phyloP scores from a whole-genome alignment of 768 basidiomycete species.

The Boletus barrowsii region DNA sequence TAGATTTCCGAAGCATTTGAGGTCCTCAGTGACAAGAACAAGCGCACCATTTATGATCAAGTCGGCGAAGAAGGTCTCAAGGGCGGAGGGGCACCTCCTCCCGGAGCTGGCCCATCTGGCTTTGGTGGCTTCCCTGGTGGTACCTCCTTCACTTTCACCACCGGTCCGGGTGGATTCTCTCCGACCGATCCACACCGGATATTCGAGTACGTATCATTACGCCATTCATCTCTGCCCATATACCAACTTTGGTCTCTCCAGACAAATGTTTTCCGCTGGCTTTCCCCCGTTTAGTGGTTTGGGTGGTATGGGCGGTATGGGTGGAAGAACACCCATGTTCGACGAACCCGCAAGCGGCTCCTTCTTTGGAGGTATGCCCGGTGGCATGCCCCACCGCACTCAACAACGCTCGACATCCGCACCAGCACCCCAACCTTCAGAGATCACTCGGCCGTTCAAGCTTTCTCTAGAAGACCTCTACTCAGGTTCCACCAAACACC shows the following conservation, averaged over 20 bases:
- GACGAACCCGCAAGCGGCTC: constrained; percentile 40
- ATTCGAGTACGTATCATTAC: constrained; percentile 65
- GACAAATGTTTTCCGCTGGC: constrained; percentile 52
- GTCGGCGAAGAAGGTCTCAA: constrained; percentile 96
- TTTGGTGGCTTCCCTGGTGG: constrained; percentile 48
- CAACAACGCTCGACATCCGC: constrained; percentile 27
- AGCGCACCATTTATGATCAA: constrained; percentile 85
- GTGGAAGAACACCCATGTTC: constrained; percentile 27
- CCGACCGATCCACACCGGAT: constrained; percentile 84
- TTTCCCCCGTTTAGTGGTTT: constrained; percentile 38
- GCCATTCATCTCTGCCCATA: background rate
- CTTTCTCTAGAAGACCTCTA: constrained; percentile 86
- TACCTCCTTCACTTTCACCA: constrained; percentile 56
- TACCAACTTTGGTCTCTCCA: constrained; percentile 24
- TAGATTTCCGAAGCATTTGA: constrained; percentile 96
- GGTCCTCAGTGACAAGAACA: constrained; percentile 84
- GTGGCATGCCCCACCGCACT: constrained; percentile 54
- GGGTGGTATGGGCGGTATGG: constrained; percentile 22
- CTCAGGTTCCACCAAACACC: constrained; percentile 78
- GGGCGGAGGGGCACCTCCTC: constrained; percentile 55
- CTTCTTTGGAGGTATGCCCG: constrained; percentile 43
- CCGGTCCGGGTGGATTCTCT: constrained; percentile 53
- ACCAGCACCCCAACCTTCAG: constrained; percentile 39
- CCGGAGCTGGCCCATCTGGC: constrained; percentile 45
- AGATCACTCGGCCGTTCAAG: constrained; percentile 81